These are phyloP conservation scores for Trypanosoma platydactyli DNA, from an alignment of 208 protist genomes.

Conservation along the genomic window DNA sequence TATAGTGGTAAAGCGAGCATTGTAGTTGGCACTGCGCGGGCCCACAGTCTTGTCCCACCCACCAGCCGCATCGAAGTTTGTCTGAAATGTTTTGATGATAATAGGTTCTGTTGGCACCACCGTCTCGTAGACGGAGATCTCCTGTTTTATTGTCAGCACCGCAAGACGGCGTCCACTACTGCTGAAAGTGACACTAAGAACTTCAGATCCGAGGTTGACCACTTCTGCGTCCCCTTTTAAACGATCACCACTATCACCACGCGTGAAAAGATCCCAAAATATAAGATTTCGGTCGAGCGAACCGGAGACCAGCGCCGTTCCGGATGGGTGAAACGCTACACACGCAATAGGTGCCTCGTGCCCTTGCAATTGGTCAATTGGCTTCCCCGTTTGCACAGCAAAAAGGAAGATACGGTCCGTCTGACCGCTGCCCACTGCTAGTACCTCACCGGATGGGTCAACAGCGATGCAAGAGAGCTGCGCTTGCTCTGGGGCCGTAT, in stretches of 20 bases:
- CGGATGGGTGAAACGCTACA: slow-evolving; percentile 88
- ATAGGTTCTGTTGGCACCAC: slow-evolving; percentile 78
- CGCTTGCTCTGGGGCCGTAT: slow-evolving; percentile 67
- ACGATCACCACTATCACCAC: slow-evolving; percentile 79
- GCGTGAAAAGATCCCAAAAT: slow-evolving; percentile 92
- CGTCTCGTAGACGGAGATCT: slow-evolving; percentile 88
- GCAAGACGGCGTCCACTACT: slow-evolving; percentile 81
- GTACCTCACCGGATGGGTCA: slow-evolving; percentile 89
- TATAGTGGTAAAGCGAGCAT: slow-evolving; percentile 82
- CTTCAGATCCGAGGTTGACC: slow-evolving; percentile 78
- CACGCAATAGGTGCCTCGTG: slow-evolving; percentile 88
- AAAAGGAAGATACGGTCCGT: slow-evolving; percentile 90
- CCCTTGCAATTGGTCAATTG: slow-evolving; percentile 89
- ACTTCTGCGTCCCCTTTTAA: slow-evolving; percentile 86
- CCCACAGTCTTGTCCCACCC: slow-evolving; percentile 85
- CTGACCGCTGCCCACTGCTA: slow-evolving; percentile 82
- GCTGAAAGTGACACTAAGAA: slow-evolving; percentile 84
- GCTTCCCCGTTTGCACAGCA: slow-evolving; percentile 88
- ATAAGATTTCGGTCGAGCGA: slow-evolving; percentile 87
- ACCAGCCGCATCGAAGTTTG: slow-evolving; percentile 78
- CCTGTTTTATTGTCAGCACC: slow-evolving; percentile 81
- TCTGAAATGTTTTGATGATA: slow-evolving; percentile 86
- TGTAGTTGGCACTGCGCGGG: slow-evolving; percentile 79
- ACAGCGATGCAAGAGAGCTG: slow-evolving; percentile 93
- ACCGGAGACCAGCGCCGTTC: slow-evolving; percentile 82